phyloP scores from a whole-genome alignment of 768 basidiomycete species.

The Atractiella rhizophila region DNA sequence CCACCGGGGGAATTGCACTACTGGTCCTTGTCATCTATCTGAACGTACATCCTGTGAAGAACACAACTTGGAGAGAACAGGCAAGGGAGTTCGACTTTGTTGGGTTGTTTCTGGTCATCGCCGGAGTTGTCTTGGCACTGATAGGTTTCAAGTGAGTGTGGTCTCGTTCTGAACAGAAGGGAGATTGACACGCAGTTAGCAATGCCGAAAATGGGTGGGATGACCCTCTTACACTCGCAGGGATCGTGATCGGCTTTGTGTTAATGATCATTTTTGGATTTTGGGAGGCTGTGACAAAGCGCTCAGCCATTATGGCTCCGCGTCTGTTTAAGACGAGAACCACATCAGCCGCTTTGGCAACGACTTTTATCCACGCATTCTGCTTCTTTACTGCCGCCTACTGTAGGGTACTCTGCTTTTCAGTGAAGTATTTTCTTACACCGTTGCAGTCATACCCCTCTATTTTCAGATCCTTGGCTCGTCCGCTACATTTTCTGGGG shows the following conservation, averaged over 20 bases:
- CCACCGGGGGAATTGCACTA: constrained; percentile 19
- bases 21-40: constrained; percentile 21
- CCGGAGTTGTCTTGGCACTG: constrained; percentile 19
- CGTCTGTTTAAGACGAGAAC: constrained; percentile 19
- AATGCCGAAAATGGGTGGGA: constrained; percentile 11
- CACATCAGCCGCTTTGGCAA: constrained; percentile 8
- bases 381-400: constrained; percentile 12
- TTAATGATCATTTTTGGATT: too few relatives aligned
- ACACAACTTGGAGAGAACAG: constrained; percentile 15
- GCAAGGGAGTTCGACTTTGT: constrained; percentile 22
- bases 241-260: too few relatives aligned
- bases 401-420: too few relatives aligned
- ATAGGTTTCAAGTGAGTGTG: constrained; percentile 20
- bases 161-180: constrained; percentile 6
- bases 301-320: constrained; percentile 23
- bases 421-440: too few relatives aligned
- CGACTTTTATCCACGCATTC: constrained; percentile 10
- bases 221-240: too few relatives aligned
- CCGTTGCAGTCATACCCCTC: constrained; percentile 1
- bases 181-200: constrained; percentile 10
- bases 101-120: constrained; percentile 21
- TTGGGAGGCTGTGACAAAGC: constrained; percentile 19
- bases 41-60: constrained; percentile 19
- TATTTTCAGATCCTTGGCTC: constrained; percentile 12
- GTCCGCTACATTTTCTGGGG: constrained; percentile 12